Conservation (phyloP, 83 land plant species). For the Diphasiastrum complanatum region DNA sequence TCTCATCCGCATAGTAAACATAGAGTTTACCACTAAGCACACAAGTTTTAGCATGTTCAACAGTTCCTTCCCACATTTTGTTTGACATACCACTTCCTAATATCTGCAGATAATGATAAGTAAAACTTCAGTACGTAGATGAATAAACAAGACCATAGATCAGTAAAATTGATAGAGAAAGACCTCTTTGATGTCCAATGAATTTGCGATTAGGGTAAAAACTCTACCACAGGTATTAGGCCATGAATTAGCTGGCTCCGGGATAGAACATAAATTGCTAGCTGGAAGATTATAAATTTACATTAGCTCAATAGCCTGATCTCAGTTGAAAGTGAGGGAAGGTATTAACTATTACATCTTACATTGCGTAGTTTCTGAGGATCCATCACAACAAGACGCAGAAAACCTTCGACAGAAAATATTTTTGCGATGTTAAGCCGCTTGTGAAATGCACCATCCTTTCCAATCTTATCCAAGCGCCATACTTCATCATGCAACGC, state of each 20-base stretch:
- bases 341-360: not conserved
- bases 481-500: too few relatives aligned
- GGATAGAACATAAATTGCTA: too few relatives aligned
- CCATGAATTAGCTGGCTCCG: too few relatives aligned
- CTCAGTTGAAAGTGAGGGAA: too few relatives aligned
- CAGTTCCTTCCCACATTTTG: slow-evolving; percentile 13
- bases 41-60: slow-evolving; percentile 12
- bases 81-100: slow-evolving; percentile 1
- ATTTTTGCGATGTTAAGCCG: not conserved
- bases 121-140: not conserved
- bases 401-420: slow-evolving; percentile 1
- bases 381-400: slow-evolving; percentile 10
- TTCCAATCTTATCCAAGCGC: slow-evolving; percentile 15
- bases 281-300: too few relatives aligned
- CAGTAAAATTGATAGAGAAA: not conserved
- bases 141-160: not conserved
- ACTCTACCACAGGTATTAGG: too few relatives aligned
- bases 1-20: slow-evolving; percentile 9
- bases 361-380: slow-evolving; percentile 8
- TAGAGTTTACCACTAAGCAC: slow-evolving; percentile 9
- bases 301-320: too few relatives aligned
- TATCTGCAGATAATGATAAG: not conserved
- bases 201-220: too few relatives aligned
- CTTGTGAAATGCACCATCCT: slow-evolving; percentile 15
- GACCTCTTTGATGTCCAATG: too few relatives aligned